Base-by-base conservation (phyloP, 768 basidiomycete species). In the Tulasnella sp. region DNA sequence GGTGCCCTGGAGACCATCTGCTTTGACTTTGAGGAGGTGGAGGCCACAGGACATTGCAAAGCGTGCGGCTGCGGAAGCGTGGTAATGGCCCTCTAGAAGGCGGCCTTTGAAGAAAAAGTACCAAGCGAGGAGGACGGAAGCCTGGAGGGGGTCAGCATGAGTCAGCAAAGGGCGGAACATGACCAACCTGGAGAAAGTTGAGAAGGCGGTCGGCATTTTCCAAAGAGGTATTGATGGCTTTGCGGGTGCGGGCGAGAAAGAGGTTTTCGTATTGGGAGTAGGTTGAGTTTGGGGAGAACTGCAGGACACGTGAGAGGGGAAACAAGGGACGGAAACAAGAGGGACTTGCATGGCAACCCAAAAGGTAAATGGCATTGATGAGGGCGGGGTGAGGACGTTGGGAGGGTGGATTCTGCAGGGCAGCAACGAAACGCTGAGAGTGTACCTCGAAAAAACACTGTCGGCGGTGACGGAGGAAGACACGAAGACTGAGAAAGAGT, bases 281-380 rank as follows among this genome's bases (percentile, higher is more conserved):
- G 29, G 32, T 32, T 25, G 55, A 27, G 21, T 40, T 54, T 78
- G 62, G 77, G 78, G 11, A 88, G 72, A 57, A 57, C 55, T 57
- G 17, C n/a, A 8, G 14, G 31, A 34, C 17, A 25, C 19, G 50
- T 21, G 15, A 23, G 15, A 9, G 6, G 32, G 15, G 34, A 21
- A 21, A 58, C 21, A 51, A 57, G 37, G 15, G 8, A 17, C 35
- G 29, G 12, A 40, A 31, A 19, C n/a, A 23, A 2, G 39, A 42
- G 4, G 1, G 84, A 8, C 86, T 85, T 37, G 88, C 75, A 65
- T 83, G 85, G 67, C 85, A 88, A 1, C 84, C 82, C 82, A 86
- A 87, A 6, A 88, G 77, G 66, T 81, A 89, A 64, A 88, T 82
- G 60, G 85, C 76, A 65, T 87, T 85, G 74, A 87, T 79, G 31